These are phyloP conservation scores for Galeopsis tetrahit DNA, from an alignment of 257 asterid genomes.

Conservation along the genomic window DNA sequence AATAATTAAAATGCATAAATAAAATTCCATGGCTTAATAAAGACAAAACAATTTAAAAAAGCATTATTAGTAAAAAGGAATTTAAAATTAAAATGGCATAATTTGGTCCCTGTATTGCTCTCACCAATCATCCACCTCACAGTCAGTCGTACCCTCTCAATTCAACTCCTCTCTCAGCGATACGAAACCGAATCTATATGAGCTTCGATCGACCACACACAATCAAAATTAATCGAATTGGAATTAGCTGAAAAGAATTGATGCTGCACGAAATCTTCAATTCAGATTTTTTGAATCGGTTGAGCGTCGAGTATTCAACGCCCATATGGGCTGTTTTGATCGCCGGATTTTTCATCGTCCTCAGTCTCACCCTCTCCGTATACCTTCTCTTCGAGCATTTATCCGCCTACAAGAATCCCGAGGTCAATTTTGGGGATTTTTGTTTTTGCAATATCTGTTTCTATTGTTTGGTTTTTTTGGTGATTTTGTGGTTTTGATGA, in stretches of 20 bases:
- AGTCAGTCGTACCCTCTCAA: slow-evolving; percentile 37
- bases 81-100: slow-evolving; percentile 11
- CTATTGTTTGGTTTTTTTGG: slow-evolving; percentile 7
- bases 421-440: slow-evolving; percentile 46
- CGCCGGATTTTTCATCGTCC: slow-evolving; percentile 65
- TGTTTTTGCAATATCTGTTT: not conserved
- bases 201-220: slow-evolving; percentile 34
- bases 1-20: too few species aligned
- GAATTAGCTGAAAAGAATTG: slow-evolving; percentile 47
- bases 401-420: slow-evolving; percentile 90
- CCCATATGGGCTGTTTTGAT: slow-evolving; percentile 86
- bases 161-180: slow-evolving; percentile 38
- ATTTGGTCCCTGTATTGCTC: slow-evolving; percentile 34
- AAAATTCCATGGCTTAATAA: too few species aligned
- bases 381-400: slow-evolving; percentile 88
- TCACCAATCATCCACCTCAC: slow-evolving; percentile 32
- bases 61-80: too few species aligned
- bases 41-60: too few species aligned
- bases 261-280: slow-evolving; percentile 66
- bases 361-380: slow-evolving; percentile 70
- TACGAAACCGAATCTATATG: slow-evolving; percentile 35
- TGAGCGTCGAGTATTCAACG: slow-evolving; percentile 55
- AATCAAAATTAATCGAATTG: slow-evolving; percentile 26
- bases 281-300: slow-evolving; percentile 50
- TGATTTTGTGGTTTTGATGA: slow-evolving; percentile 20